Base-by-base conservation (phyloP, 2,329 filamentous ascomycete species). In the Phaeophleospora eucalypticola region DNA sequence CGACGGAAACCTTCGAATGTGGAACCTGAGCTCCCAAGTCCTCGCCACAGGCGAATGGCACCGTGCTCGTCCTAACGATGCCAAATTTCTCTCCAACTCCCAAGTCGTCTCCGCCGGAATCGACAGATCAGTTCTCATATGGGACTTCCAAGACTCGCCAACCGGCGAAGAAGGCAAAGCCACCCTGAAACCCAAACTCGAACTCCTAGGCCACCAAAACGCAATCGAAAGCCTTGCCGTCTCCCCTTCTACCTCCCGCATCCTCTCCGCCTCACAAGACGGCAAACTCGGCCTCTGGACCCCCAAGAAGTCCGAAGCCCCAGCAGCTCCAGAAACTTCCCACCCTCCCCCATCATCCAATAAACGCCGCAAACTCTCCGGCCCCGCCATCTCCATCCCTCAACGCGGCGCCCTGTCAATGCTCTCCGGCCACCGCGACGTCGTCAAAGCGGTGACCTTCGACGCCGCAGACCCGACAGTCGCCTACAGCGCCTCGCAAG, bases 231-330 rank as follows among this genome's bases (percentile, higher is more conserved):
- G 81, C 41, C 70, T 96, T 45, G 83, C 86, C 46, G 81, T 90
- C 36, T 84, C 93, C 69, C 77, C 78, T 1, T 75, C 83, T 10
- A 84, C 86, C 27, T 84, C 81, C 54, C 84, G 87, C 52, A 81
- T 98, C 53, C 78, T 98, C 46, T 90, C 90, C 38, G 89, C 88
- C 37, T 94, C 88, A 0, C 78, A 84, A 50, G 93, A 97, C 67
- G 83, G 89, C 62, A 81, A 75, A 42, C 74, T 98, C 58, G 90
- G 89, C n/a, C 73, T 97, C 48, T 98, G 94, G 89, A 87, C 86
- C 10, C 84, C 85, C 0, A 84, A 82, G 56, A 89, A 90, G 66
- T 77, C 83, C 24, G 82, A 85, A 27, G 84, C 84, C 14, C 88
- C 90, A 2, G 76, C 82, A 9, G 87, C 87, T 6, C 84, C 89